Base-by-base conservation (phyloP, 345 rosid genomes). In the Aegle marmelos region DNA sequence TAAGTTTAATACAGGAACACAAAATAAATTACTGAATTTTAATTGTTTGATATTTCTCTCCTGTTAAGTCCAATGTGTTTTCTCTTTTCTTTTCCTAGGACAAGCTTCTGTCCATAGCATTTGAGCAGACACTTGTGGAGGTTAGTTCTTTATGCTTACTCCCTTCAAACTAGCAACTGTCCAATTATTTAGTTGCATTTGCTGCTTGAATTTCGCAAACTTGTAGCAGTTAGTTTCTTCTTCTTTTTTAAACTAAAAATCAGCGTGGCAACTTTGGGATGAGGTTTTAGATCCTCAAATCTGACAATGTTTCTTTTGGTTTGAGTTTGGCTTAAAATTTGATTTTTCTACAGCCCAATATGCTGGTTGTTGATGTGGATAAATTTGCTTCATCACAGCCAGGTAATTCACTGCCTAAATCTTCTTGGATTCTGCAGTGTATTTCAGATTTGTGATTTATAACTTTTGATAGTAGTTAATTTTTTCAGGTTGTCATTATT, bases 351-450 rank as follows among this genome's bases (percentile, higher is more conserved):
- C 91, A 96, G 99, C 99, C 99, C 60, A 96, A 96, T 85, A 96
- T 96, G 97, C 92, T 96, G 72, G 99, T 96, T 48, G 97, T 89
- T 82, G 98, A 96, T 81, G 73, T 94, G 84, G 97, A 91, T 87
- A 96, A 96, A 82, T 90, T 96, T 62, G 87, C 81, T 75, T 84
- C 91, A 65, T 86, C 92, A 62, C 65, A 82, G 48, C 74, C 88
- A 85, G 95, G 97, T 90, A 85, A 69, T 80, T 78, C 62, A 67
- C 58, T 17, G 1, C 53, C 61, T 24, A 75, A 24, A 50, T 64
- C 50, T 65, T 65, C 48, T 31, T n/a, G 30, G 70, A 16, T 63
- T 74, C 28, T 75, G 61, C 48, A 6, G 61, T 63, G 33, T 21
- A 21, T 74, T 45, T 64, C 7, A 21, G 27, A 21, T 50, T 65